These are phyloP conservation scores for Sideroxylon spinosum DNA, from an alignment of 179 eudicot species.

Conservation along the genomic window DNA sequence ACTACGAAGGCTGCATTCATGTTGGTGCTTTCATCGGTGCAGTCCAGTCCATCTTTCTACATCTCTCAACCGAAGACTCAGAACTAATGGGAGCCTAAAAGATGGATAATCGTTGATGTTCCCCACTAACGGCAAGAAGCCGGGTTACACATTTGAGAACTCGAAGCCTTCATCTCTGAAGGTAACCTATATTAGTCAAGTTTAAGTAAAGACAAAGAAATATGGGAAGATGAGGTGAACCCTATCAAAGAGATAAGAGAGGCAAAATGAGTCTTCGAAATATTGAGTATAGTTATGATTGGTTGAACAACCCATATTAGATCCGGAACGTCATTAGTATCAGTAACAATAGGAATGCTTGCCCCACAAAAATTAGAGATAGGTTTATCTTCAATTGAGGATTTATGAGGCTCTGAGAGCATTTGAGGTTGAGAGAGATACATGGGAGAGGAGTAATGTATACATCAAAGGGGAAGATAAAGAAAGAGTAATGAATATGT, in stretches of 20 bases:
- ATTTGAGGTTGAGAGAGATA: constrained; percentile 61
- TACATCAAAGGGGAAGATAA: no score
- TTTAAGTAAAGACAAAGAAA: constrained; percentile 74
- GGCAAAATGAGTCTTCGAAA: constrained; percentile 56
- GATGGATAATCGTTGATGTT: constrained; percentile 66
- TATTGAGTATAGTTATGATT: constrained; percentile 25
- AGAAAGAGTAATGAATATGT: no score
- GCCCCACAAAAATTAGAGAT: constrained; percentile 54
- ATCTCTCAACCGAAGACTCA: constrained; percentile 64
- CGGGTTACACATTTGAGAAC: constrained; percentile 51
- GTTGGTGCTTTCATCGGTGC: no score
- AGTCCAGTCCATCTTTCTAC: no score
- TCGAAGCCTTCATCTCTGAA: constrained; percentile 89
- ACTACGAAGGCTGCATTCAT: no score
- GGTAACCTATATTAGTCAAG: constrained; percentile 89
- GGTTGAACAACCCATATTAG: not conserved
- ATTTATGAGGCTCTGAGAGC: constrained; percentile 65
- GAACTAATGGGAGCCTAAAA: constrained; percentile 56
- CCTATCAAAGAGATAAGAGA: constrained; percentile 29
- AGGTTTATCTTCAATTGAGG: constrained; percentile 75
- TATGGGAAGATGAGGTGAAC: constrained; percentile 56
- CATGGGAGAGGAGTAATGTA: no score
- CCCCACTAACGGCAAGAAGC: constrained; percentile 35
- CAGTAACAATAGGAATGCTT: constrained; percentile 20
- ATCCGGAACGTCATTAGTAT: no score